Evolutionary conservation across 2,329 filamentous ascomycete genomes (phyloP).

Genomic region (Thyridium curvatum): DNA sequence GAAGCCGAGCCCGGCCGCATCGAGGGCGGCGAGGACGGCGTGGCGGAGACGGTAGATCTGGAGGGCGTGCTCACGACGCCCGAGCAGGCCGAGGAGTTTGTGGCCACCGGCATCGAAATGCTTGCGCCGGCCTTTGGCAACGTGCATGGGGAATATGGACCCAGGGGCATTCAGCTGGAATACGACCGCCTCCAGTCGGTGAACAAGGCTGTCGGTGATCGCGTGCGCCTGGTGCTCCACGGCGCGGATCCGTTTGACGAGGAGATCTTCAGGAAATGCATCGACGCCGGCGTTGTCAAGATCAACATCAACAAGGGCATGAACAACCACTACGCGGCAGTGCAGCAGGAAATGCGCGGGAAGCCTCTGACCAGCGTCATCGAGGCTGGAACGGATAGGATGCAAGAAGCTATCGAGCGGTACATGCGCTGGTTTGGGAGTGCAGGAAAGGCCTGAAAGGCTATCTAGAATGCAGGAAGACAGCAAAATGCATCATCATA

Average conservation of each 20-base stretch:
- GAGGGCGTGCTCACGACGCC: conserved; percentile 54
- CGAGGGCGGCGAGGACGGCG: conserved; percentile 60
- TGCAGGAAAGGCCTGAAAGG: conserved; percentile 33
- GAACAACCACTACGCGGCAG: conserved; percentile 39
- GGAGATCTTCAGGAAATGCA: conserved; percentile 36
- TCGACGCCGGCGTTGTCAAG: conserved; percentile 38
- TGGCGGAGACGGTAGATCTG: conserved; percentile 50
- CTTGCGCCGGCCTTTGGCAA: conserved; percentile 72
- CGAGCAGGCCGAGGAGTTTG: conserved; percentile 64
- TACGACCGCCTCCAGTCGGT: conserved; percentile 44
- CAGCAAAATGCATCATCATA: too few species aligned
- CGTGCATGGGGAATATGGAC: conserved; percentile 68
- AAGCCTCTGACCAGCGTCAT: conserved; percentile 41
- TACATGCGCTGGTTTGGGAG: conserved; percentile 39
- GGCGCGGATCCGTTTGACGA: conserved; percentile 41
- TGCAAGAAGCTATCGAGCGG: conserved; percentile 41
- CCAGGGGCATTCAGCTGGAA: conserved; percentile 55
- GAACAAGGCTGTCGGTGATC: conserved; percentile 34
- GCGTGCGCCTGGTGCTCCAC: conserved; percentile 39
- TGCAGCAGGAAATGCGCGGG: conserved; percentile 37
- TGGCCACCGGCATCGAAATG: conserved; percentile 66
- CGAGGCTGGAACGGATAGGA: conserved; percentile 36
- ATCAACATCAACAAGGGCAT: conserved; percentile 47
- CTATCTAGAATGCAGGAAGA: conserved; percentile 1
- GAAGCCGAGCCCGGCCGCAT: conserved; percentile 62